Base-by-base conservation (phyloP, 257 asterid genomes). In the Penstemon davidsonii region DNA sequence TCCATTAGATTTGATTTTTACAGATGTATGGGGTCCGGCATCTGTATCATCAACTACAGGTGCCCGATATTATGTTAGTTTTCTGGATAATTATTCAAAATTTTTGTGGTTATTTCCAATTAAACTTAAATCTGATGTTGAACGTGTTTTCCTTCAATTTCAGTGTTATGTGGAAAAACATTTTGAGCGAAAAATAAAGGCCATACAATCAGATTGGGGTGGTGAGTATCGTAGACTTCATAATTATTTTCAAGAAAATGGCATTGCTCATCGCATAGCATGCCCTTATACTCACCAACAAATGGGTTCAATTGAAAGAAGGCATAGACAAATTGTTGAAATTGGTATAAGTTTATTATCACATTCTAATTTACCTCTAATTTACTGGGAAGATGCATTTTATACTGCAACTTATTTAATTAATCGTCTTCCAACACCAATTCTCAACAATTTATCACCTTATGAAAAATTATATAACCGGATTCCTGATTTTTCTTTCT, bases 271-370 rank as follows among this genome's bases (percentile, higher is more conserved):
- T 68, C 47, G 46, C 6, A 1, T 68, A 2, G 41, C 13, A 5
- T 57, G 49, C 19, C 66, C 50, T 5, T 40, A 46, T 38, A 58
- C 41, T 7, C 59, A 68, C 36, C 66, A 68, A 45, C 59, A 58
- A 56, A 58, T 18, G 6, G 73, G 57, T 2, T 41, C 39, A 0
- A 19, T 50, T 15, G 66, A 68, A 58, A 0, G 52, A 1, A 13
- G 13, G 12, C 42, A 42, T 46, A 12, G 49, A 7, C 59, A 68
- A 55, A 68, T 68, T 12, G 41, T 68, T 3, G 73, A 72, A 72
- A 55, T 51, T 12, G 37, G 36, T 0, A 15, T 38, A 3, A 12
- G 44, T 5, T 6, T 72, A 3, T 55, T 63, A 7, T 0, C 10
- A 25, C 52, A 56, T 55, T 6, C 53, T 2, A 53, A 5, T 10